Conservation (phyloP, 345 rosid genomes). For the Brassica carinata region DNA sequence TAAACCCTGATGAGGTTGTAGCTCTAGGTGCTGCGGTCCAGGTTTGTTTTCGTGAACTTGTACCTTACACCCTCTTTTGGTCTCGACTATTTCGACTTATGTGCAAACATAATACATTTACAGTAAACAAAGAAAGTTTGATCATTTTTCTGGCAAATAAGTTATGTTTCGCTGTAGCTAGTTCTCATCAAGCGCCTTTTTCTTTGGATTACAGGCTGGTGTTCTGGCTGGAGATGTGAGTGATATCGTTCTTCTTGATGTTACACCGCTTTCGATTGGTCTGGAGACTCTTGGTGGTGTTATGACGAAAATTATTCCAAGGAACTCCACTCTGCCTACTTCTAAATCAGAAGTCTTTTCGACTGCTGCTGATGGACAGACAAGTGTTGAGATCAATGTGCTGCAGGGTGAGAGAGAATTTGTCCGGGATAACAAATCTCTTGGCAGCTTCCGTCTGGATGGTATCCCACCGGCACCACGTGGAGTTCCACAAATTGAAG, state of each 20-base stretch:
- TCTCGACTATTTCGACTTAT: not conserved
- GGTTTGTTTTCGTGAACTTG: constrained; percentile 46
- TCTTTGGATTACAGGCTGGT: constrained; percentile 64
- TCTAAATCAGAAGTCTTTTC: constrained; percentile 99
- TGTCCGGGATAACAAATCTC: constrained; percentile 91
- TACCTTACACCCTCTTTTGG: not conserved
- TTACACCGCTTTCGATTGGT: constrained; percentile 84
- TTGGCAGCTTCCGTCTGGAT: constrained; percentile 73
- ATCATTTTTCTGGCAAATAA: not conserved
- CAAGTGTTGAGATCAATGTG: constrained; percentile 96
- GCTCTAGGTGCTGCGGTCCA: constrained; percentile 99
- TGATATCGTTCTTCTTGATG: constrained; percentile 89
- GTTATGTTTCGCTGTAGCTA: not conserved
- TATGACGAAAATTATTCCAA: constrained; percentile 94
- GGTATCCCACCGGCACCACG: constrained; percentile 90
- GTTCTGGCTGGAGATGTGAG: constrained; percentile 95
- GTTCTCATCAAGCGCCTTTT: constrained; percentile 4
- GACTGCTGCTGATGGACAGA: constrained; percentile 98
- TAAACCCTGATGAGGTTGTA: constrained; percentile 98
- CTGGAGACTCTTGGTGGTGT: constrained; percentile 98
- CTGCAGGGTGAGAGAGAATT: constrained; percentile 98
- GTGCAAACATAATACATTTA: not conserved
- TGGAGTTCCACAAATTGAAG: constrained; percentile 94
- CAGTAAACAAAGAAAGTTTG: not conserved
- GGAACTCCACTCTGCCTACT: constrained; percentile 92